Evolutionary conservation across 257 asterid species (phyloP).

Genomic region (Mitragyna speciosa): DNA sequence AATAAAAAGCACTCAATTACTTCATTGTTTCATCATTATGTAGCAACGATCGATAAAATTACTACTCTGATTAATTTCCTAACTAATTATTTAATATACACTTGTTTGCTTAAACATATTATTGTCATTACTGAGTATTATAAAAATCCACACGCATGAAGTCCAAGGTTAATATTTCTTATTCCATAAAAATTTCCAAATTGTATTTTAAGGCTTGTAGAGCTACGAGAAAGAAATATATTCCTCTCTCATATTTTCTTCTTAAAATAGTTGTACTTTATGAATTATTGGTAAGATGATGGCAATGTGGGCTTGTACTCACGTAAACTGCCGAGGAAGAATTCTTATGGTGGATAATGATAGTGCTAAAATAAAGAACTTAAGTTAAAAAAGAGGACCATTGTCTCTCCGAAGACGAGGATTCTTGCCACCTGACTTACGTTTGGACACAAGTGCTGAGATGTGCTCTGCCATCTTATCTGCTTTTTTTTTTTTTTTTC

Average conservation of each 20-base stretch:
- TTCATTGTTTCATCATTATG: no score
- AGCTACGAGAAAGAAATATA: not conserved
- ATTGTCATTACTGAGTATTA: no score
- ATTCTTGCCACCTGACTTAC: conserved; percentile 39
- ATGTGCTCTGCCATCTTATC: conserved; percentile 17
- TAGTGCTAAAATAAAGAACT: not conserved
- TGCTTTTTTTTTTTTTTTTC: not conserved
- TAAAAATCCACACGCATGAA: not conserved
- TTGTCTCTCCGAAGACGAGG: conserved; percentile 21
- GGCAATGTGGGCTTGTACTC: not conserved
- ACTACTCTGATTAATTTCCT: no score
- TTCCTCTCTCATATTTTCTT: no score
- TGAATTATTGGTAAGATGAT: not conserved
- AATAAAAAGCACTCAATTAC: no score
- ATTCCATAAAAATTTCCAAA: not conserved
- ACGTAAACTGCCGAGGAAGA: not conserved
- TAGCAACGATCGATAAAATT: no score
- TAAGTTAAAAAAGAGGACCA: conserved; percentile 29
- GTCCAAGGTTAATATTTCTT: no score
- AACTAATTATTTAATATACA: no score
- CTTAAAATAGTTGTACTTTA: not conserved
- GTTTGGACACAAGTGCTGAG: conserved; percentile 39
- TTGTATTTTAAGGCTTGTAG: not conserved
- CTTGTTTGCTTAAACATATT: no score
- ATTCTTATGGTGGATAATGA: not conserved